Percentiles rank a stretch among this genome's conserved stretches.
These are phyloP conservation scores for Pseudotsuga menziesii DNA, from an alignment of 75 land plant species.

Conservation along the genomic window DNA sequence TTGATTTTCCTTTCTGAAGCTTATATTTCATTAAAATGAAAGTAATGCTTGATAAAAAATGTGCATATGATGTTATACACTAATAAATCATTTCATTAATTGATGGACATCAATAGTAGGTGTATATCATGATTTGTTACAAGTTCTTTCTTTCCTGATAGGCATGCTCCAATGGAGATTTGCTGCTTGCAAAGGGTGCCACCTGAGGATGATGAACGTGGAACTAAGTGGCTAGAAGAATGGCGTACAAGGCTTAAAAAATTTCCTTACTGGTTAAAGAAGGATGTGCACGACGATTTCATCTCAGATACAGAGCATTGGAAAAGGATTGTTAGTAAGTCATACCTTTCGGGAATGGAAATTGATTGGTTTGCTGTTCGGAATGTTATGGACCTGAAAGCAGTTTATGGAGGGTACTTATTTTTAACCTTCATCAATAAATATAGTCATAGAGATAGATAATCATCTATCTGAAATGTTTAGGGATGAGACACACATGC, in stretches of 20 bases:
- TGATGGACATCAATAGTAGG: neutral
- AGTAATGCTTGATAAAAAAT: neutral
- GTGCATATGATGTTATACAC: neutral
- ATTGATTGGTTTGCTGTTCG: constrained; percentile 40
- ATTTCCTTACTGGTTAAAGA: constrained; percentile 33
- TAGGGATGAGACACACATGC: neutral
- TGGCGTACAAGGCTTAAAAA: constrained; percentile 42
- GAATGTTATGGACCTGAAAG: constrained; percentile 60
- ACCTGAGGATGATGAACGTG: constrained; percentile 12
- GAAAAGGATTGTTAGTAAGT: constrained; percentile 36
- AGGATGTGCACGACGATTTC: constrained; percentile 26
- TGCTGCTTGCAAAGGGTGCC: constrained; percentile 46
- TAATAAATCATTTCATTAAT: no score
- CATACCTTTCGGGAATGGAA: constrained; percentile 44
- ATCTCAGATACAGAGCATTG: constrained; percentile 38
- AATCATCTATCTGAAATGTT: neutral
- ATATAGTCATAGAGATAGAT: neutral
- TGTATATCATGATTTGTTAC: neutral
- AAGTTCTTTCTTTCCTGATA: constrained; percentile 7
- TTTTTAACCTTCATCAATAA: neutral
- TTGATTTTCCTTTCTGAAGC: neutral
- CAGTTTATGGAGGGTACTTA: constrained; percentile 54
- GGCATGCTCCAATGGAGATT: constrained; percentile 40
- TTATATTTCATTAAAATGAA: neutral
- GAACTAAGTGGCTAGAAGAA: constrained; percentile 36